Evolutionary conservation across 768 basidiomycete species (phyloP).

Genomic region (Leccinum rimulosum): DNA sequence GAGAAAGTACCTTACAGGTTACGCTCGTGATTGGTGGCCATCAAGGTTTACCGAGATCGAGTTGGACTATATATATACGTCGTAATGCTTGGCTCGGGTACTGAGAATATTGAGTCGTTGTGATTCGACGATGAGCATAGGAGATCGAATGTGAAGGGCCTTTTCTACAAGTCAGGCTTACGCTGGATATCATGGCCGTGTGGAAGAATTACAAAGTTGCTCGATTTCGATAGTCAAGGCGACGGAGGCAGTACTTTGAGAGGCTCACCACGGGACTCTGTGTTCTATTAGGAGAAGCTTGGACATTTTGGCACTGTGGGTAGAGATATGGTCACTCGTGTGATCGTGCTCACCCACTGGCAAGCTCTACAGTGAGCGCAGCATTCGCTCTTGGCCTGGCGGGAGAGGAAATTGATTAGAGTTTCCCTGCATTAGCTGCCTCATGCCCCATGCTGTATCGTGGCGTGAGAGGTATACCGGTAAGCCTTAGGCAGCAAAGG

Average conservation of each 20-base stretch:
- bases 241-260: neutral
- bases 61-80: neutral
- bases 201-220: neutral
- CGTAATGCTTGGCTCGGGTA: neutral
- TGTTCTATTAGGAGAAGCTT: conserved; percentile 20
- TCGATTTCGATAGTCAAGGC: neutral
- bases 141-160: too few relatives aligned
- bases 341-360: conserved; percentile 60
- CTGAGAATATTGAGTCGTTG: neutral
- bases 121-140: neutral
- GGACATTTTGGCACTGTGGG: conserved; percentile 66
- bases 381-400: conserved; percentile 3
- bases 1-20: neutral
- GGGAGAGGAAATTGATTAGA: neutral
- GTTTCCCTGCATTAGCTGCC: neutral
- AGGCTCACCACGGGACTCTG: neutral
- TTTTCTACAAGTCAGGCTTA: neutral
- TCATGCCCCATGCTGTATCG: neutral
- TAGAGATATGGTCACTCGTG: conserved; percentile 78
- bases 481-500: neutral
- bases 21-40: neutral
- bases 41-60: neutral
- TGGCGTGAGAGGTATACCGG: conserved; percentile 11
- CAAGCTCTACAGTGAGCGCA: conserved; percentile 45
- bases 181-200: neutral